phyloP scores from a whole-genome alignment of 192 early-diverging fungal species.

The Rhizophagus prolifer region DNA sequence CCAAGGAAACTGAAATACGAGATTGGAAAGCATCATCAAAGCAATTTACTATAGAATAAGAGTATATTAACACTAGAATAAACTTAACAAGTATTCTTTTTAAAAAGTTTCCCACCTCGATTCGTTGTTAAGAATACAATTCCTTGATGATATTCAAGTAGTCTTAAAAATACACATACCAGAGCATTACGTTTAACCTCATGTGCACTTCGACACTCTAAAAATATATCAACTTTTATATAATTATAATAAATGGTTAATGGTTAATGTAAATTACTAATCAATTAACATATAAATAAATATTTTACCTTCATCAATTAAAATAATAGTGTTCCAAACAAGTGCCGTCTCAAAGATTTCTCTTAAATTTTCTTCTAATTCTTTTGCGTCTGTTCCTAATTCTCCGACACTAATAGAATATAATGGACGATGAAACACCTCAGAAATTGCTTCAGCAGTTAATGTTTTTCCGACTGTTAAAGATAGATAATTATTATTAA shows the following conservation, averaged over 20 bases:
- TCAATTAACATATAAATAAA: neutral
- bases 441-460: constrained; percentile 60
- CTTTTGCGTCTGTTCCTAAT: constrained; percentile 54
- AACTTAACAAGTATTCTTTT: too few relatives aligned
- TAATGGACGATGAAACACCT: constrained; percentile 51
- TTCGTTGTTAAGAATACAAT: constrained; percentile 67
- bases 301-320: constrained; percentile 44
- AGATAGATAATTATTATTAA: neutral
- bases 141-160: too few relatives aligned
- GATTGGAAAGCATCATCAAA: constrained; percentile 60
- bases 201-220: constrained; percentile 46
- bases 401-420: constrained; percentile 64
- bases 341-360: constrained; percentile 51
- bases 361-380: constrained; percentile 48
- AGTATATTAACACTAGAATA: too few relatives aligned
- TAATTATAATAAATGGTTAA: neutral
- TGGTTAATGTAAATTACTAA: neutral
- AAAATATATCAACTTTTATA: constrained; percentile 50
- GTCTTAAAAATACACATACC: constrained; percentile 56
- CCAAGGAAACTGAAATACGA: constrained; percentile 52
- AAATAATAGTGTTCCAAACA: constrained; percentile 51
- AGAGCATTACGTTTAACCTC: constrained; percentile 57
- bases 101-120: constrained; percentile 42
- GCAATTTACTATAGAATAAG: neutral
- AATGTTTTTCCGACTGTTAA: constrained; percentile 53